Conservation (phyloP, 2,329 filamentous ascomycete genomes). For the Aspergillus tubingensis region DNA sequence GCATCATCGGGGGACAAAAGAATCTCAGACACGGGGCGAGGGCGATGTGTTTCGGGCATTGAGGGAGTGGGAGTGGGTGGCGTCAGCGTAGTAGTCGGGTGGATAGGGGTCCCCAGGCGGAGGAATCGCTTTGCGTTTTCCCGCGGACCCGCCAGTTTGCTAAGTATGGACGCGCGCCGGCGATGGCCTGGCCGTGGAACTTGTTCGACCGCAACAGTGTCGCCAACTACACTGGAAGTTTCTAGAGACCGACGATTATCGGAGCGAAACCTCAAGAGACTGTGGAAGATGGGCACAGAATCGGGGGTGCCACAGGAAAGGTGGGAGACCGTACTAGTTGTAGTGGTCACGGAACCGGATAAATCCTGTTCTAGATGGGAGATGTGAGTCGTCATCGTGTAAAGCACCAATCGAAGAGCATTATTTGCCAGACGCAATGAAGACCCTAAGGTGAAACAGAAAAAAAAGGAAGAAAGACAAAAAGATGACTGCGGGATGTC, state of each 20-base stretch:
- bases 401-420: slow-evolving; percentile 19
- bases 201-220: slow-evolving; percentile 25
- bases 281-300: slow-evolving; percentile 25
- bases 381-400: slow-evolving; percentile 36
- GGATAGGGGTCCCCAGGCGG: slow-evolving; percentile 40
- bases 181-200: slow-evolving; percentile 27
- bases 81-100: slow-evolving; percentile 19
- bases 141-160: slow-evolving; percentile 49
- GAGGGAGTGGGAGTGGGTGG: slow-evolving; percentile 26
- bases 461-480: not conserved
- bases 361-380: slow-evolving; percentile 30
- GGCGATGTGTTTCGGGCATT: slow-evolving; percentile 27
- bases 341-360: slow-evolving; percentile 27
- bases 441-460: not conserved
- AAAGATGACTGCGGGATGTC: not conserved
- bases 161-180: slow-evolving; percentile 33
- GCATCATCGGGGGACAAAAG: slow-evolving; percentile 36
- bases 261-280: slow-evolving; percentile 28
- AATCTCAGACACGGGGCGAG: slow-evolving; percentile 39
- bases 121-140: slow-evolving; percentile 51
- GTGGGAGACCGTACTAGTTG: slow-evolving; percentile 20
- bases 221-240: slow-evolving; percentile 19
- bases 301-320: slow-evolving; percentile 24
- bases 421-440: slow-evolving; percentile 13
- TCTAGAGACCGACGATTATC: slow-evolving; percentile 26